phyloP scores from a whole-genome alignment of 2,329 filamentous ascomycete genomes.

The Aspergillus proliferans region DNA sequence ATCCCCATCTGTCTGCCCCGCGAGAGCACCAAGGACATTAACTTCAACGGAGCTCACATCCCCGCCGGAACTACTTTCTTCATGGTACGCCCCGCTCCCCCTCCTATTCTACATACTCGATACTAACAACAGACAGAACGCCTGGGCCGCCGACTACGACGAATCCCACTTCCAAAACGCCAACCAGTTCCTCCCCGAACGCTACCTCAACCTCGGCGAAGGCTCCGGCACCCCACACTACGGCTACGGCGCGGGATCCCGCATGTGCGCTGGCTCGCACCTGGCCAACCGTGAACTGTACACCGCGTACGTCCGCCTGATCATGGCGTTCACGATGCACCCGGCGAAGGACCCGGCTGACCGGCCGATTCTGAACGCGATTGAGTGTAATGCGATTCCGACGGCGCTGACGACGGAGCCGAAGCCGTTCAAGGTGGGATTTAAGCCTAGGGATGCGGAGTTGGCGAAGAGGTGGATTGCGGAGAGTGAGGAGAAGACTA shows the following conservation, averaged over 20 bases:
- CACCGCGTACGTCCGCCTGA: slow-evolving; percentile 54
- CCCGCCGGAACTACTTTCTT: slow-evolving; percentile 74
- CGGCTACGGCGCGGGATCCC: slow-evolving; percentile 56
- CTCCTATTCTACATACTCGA: background rate
- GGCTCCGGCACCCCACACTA: slow-evolving; percentile 54
- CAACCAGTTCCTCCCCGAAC: slow-evolving; percentile 60
- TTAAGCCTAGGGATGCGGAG: slow-evolving; percentile 44
- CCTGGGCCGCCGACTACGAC: slow-evolving; percentile 70
- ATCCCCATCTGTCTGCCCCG: slow-evolving; percentile 73
- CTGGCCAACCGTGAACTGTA: slow-evolving; percentile 59
- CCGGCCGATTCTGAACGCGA: slow-evolving; percentile 49
- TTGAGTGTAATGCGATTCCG: slow-evolving; percentile 53
- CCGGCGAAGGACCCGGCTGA: slow-evolving; percentile 43
- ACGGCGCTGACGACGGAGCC: slow-evolving; percentile 57
- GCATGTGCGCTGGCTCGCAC: slow-evolving; percentile 60
- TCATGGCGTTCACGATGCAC: slow-evolving; percentile 53
- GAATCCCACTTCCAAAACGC: slow-evolving; percentile 60
- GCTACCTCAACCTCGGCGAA: slow-evolving; percentile 55
- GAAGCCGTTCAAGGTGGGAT: slow-evolving; percentile 56
- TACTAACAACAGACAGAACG: slow-evolving; percentile 45
- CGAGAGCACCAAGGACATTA: slow-evolving; percentile 64
- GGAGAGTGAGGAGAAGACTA: slow-evolving; percentile 48
- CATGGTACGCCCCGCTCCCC: slow-evolving; percentile 47
- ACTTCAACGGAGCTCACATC: slow-evolving; percentile 60
- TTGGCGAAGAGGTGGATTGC: slow-evolving; percentile 49